Evolutionary conservation across 2,329 filamentous ascomycete species (phyloP), one percentile per base, ranked within the genome.

Genomic region (Aureobasidium sp.): DNA sequence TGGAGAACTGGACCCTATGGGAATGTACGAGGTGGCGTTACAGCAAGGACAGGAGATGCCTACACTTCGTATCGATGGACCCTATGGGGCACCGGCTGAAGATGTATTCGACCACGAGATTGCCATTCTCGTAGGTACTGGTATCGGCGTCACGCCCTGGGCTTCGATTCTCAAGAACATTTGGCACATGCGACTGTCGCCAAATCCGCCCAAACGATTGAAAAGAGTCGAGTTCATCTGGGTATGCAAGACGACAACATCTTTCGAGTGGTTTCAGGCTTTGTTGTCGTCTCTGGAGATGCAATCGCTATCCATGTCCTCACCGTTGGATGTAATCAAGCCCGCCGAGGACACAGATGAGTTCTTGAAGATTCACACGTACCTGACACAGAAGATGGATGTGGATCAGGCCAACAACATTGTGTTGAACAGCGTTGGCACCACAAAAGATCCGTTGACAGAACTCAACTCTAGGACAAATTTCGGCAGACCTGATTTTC

Each of bases 201-300:
- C 93, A 8, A 94, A 97, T 78, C 90, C 92, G 29, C 92, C 93
- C 1, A 86, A 85, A 53, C 90, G 93, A 71, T 86, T 99, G 50
- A 89, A 91, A 63, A 88, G 94, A 74, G 93, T 99, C 36, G 94
- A 99, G 75, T 99, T 99, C 76, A 95, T 99, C 79, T 99, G 94
- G 94, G 88, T 97, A 57, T 97, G 93, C 82, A 94, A 90, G 74
- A 92, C 97, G 71, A 96, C 92, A 0, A 89, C 85, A 37, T 96
- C 92, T 0, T 99, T 99, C 71, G 94, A 97, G 77, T 99, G 94
- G 94, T 97, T 99, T 81, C 94, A 99, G 74, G 91, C 89, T 1
- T 85, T 99, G 0, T 83, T 99, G 16, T 90, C 89, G 0, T 95
- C 90, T 0, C 87, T 99, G 27, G 94, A 99, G 76, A 82, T 86